Evolutionary conservation across 2,329 filamentous ascomycete species (phyloP).

Genomic region (Aspergillus persii): DNA sequence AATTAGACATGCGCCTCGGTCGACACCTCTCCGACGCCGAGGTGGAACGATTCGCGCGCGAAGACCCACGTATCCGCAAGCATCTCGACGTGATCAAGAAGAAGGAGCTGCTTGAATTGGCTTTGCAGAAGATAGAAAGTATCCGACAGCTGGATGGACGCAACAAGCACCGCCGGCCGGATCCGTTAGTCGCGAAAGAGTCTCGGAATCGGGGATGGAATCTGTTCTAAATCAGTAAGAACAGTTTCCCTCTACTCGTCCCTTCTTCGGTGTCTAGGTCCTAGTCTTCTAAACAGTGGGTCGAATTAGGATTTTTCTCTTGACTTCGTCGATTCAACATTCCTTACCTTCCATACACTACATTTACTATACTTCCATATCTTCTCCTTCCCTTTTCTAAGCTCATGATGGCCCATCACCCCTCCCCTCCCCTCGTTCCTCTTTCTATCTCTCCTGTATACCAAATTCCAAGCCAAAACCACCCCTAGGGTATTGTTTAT

Average conservation of each 20-base stretch:
- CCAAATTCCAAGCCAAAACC: neutral
- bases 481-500: conserved; percentile 1
- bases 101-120: conserved; percentile 90
- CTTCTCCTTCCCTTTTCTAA: neutral
- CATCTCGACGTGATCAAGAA: conserved; percentile 89
- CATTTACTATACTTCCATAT: neutral
- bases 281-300: neutral
- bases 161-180: conserved; percentile 55
- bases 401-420: neutral
- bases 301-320: neutral
- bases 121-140: conserved; percentile 93
- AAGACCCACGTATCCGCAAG: conserved; percentile 83
- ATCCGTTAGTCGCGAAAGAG: conserved; percentile 36
- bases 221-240: conserved; percentile 36
- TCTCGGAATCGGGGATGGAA: conserved; percentile 43
- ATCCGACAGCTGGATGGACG: conserved; percentile 78
- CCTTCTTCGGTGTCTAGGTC: neutral
- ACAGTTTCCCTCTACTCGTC: neutral
- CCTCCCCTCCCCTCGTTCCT: neutral
- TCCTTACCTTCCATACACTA: neutral
- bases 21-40: conserved; percentile 74
- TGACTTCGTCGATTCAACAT: neutral
- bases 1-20: conserved; percentile 82
- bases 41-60: conserved; percentile 84
- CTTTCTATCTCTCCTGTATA: conserved; percentile 5